Conservation (phyloP, 1,139 yeast species). For the Taphrina communis region DNA sequence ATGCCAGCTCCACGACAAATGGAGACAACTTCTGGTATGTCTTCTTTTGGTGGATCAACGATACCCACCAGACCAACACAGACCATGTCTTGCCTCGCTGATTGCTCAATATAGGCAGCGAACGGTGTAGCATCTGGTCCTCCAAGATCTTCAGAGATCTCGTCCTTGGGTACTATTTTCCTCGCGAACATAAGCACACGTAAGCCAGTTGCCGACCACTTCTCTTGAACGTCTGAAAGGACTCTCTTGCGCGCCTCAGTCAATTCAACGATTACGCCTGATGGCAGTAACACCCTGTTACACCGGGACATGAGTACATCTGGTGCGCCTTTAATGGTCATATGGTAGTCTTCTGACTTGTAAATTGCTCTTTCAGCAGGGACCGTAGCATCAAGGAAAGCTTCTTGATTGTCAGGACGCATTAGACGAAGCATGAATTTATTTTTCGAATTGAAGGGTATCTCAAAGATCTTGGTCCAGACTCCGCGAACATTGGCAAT, state of each 20-base stretch:
- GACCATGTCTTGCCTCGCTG: slow-evolving; percentile 46
- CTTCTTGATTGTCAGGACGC: slow-evolving; percentile 55
- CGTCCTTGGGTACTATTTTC: slow-evolving; percentile 40
- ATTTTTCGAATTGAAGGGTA: slow-evolving; percentile 59
- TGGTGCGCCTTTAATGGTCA: slow-evolving; percentile 61
- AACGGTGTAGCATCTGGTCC: slow-evolving; percentile 37
- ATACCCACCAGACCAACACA: slow-evolving; percentile 59
- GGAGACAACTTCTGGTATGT: slow-evolving; percentile 55
- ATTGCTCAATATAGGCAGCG: slow-evolving; percentile 44
- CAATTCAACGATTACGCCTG: slow-evolving; percentile 45
- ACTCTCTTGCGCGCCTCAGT: slow-evolving; percentile 45
- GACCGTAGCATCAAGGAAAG: slow-evolving; percentile 51
- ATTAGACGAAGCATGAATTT: slow-evolving; percentile 55
- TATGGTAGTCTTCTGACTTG: slow-evolving; percentile 50
- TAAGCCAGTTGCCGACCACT: slow-evolving; percentile 57
- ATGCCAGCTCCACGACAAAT: slow-evolving; percentile 59
- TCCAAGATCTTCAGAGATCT: slow-evolving; percentile 22
- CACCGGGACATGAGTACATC: slow-evolving; percentile 57
- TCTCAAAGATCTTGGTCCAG: slow-evolving; percentile 52
- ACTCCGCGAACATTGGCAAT: slow-evolving; percentile 38
- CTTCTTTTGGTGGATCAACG: slow-evolving; percentile 61
- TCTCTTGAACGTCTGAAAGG: slow-evolving; percentile 51
- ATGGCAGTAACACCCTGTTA: slow-evolving; percentile 47
- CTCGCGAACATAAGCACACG: slow-evolving; percentile 55
- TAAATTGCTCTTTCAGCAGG: slow-evolving; percentile 48